A percentile compares a stretch with the other conserved stretches of the same genome.
These are phyloP conservation scores for Sordariomycetes sp. DNA, from an alignment of 2,329 filamentous ascomycete species.

Conservation along the genomic window DNA sequence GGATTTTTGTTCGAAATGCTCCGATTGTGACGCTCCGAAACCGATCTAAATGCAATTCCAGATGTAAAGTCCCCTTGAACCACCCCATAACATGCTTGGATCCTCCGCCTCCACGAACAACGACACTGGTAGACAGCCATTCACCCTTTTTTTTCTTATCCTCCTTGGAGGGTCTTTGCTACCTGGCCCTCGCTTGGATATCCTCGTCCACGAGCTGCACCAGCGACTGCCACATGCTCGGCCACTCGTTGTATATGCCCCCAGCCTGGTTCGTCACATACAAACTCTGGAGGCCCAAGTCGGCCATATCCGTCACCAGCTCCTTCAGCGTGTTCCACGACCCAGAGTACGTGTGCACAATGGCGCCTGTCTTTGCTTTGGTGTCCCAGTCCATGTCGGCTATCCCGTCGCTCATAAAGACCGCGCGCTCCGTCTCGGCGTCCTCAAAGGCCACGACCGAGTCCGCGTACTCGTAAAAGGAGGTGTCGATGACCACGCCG, in stretches of 20 bases:
- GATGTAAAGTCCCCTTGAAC: no score
- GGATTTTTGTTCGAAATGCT: no score
- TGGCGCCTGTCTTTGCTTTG: slow-evolving; percentile 6
- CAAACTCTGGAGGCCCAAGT: slow-evolving; percentile 7
- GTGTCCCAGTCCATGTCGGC: neutral
- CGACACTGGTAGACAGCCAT: no score
- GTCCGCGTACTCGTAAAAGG: slow-evolving; percentile 27
- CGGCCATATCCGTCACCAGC: slow-evolving; percentile 1
- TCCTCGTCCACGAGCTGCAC: neutral
- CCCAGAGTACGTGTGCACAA: slow-evolving; percentile 8
- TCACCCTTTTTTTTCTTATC: no score
- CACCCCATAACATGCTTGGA: no score
- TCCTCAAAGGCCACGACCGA: slow-evolving; percentile 32
- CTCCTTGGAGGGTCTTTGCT: no score
- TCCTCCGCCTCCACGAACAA: no score
- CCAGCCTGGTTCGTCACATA: slow-evolving; percentile 11
- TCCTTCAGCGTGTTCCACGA: neutral
- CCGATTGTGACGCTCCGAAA: no score
- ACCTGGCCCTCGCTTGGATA: no score
- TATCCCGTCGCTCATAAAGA: neutral
- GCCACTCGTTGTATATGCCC: slow-evolving; percentile 11
- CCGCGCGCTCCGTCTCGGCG: slow-evolving; percentile 7
- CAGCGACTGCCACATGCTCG: slow-evolving; percentile 7
- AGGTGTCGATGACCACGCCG: slow-evolving; percentile 26
- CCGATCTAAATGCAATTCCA: no score